Percentiles rank a stretch among this genome's conserved stretches.
phyloP scores from a whole-genome alignment of 1,284 basidiomycete species.

The Cutaneotrichosporon cavernicola region DNA sequence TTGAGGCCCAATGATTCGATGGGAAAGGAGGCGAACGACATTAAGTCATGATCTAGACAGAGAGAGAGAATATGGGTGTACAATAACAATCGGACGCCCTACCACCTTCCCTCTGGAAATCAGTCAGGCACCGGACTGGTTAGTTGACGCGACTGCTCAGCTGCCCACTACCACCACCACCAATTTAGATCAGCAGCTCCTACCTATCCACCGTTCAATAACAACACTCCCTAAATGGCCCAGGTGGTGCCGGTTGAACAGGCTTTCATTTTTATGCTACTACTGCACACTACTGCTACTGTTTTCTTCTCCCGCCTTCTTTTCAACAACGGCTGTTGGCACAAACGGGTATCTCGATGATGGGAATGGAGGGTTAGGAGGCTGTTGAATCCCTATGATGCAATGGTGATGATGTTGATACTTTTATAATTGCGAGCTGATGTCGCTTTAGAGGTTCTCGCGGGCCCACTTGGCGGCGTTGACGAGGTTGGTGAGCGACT shows the following conservation, averaged over 20 bases:
- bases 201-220: background rate
- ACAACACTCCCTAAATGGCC: background rate
- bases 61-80: background rate
- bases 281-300: slow-evolving; percentile 22
- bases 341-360: slow-evolving; percentile 29
- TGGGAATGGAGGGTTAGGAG: slow-evolving; percentile 23
- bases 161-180: too few species aligned
- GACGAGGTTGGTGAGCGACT: slow-evolving; percentile 80
- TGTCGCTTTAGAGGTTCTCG: slow-evolving; percentile 64
- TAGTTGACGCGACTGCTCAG: background rate
- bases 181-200: background rate
- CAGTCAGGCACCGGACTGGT: background rate
- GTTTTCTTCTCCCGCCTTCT: slow-evolving; percentile 14
- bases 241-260: slow-evolving; percentile 51
- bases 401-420: slow-evolving; percentile 7
- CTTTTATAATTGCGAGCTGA: slow-evolving; percentile 13
- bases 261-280: slow-evolving; percentile 45
- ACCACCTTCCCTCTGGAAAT: background rate
- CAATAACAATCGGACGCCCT: slow-evolving; percentile 12
- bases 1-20: slow-evolving; percentile 37
- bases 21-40: slow-evolving; percentile 43
- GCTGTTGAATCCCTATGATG: slow-evolving; percentile 29
- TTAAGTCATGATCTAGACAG: slow-evolving; percentile 14
- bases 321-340: slow-evolving; percentile 28
- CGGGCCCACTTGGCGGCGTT: slow-evolving; percentile 87